Base-by-base conservation (phyloP, 2,329 filamentous ascomycete species). In the Verticillium zaregamsianum region DNA sequence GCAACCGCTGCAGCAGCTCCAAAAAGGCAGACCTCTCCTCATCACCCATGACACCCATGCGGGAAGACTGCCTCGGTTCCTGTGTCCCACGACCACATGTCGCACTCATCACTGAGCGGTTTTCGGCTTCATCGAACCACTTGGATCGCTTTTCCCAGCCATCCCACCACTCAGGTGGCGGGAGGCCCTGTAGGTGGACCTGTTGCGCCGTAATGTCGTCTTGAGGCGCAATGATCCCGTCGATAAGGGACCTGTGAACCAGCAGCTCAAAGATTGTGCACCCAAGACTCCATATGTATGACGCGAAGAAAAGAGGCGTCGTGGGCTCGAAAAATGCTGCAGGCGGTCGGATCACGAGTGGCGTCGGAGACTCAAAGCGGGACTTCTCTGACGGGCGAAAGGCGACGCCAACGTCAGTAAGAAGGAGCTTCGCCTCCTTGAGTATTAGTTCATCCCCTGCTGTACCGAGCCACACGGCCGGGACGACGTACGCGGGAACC, bases 361-460 rank as follows among this genome's bases (percentile, higher is more conserved):
- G 74, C 7, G 71, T 70, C 23, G 68, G 66, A 12, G 72, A 75
- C 17, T 71, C 60, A 33, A 64, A 64, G 0, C 65, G 59, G 3
- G 45, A 39, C 45, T 70, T 62, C 0, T 71, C 61, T 15, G 62
- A 55, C 2, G 69, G 70, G 9, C 65, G 63, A 61, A 78, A 79
- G 3, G 74, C 67, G 31, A 72, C 68, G 1, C 76, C 75, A 68
- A 77, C 79, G 59, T 78, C 76, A 12, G 59, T 61, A 0, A 73
- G 65, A 0, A 69, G n/a, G 25, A 67, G 37, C 17, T 59, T 68
- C 9, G 69, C 66, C 37, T 71, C 67, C 14, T 5, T 3, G 0
- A 74, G 66, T 8, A 62, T 55, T 20, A 79, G 37, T 5, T 72
- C 61, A 11, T 76, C 68, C 56, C 72, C 73, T 57, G 66, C 40